A percentile compares a stretch with the other conserved stretches of the same genome.
phyloP scores from a whole-genome alignment of 2,329 filamentous ascomycete genomes.

The Diaporthe amygdali region DNA sequence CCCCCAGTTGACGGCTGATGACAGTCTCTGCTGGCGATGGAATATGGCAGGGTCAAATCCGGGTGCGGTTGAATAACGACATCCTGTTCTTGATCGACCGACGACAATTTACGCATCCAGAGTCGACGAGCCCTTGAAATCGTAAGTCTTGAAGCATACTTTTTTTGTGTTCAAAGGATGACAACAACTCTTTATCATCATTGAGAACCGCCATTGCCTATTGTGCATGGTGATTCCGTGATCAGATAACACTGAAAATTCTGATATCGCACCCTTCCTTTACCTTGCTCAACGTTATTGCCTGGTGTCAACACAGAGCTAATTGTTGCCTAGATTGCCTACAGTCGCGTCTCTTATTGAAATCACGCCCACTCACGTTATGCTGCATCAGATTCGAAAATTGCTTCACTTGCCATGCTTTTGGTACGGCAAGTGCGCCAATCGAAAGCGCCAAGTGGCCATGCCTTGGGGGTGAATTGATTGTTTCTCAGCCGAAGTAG shows the following conservation, averaged over 20 bases:
- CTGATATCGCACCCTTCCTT: constrained; percentile 19
- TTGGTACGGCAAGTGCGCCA: background rate
- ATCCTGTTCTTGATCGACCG: no score
- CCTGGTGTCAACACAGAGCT: background rate
- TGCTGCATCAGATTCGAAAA: background rate
- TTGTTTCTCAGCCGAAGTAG: background rate
- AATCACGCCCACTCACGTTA: background rate
- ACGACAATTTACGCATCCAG: no score
- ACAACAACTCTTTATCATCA: constrained; percentile 13
- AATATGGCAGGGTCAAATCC: no score
- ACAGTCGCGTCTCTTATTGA: background rate
- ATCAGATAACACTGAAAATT: constrained; percentile 28
- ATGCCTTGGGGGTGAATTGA: background rate
- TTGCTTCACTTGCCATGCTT: background rate
- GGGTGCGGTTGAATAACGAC: background rate
- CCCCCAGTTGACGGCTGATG: background rate
- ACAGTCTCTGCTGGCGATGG: background rate
- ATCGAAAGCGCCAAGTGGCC: background rate
- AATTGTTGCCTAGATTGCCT: background rate
- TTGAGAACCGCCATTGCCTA: constrained; percentile 25
- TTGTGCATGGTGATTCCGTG: constrained; percentile 26
- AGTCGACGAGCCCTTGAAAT: background rate
- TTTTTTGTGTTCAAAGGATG: constrained; percentile 19
- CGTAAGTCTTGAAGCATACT: background rate
- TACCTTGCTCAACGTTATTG: background rate